phyloP scores from a whole-genome alignment of 805 yeast genomes.

The Candida oleophila region DNA sequence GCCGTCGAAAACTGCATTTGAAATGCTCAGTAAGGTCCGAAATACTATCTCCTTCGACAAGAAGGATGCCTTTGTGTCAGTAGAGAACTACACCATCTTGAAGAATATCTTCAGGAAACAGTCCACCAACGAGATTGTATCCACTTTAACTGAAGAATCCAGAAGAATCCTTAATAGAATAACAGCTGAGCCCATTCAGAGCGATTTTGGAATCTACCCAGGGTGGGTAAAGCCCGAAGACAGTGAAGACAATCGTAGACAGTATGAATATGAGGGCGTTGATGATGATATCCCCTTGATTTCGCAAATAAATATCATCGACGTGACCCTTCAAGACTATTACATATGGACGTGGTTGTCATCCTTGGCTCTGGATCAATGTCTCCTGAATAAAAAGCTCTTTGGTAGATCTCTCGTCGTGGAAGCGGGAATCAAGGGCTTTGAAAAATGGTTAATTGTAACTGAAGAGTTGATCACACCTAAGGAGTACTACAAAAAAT shows the following conservation, averaged over 20 bases:
- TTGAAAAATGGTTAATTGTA: conserved; percentile 76
- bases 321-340: conserved; percentile 79
- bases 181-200: conserved; percentile 33
- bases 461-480: conserved; percentile 60
- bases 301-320: conserved; percentile 44
- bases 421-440: conserved; percentile 76
- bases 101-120: conserved; percentile 65
- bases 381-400: conserved; percentile 57
- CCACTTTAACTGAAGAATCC: conserved; percentile 73
- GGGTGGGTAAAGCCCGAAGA: conserved; percentile 30
- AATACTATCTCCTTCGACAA: conserved; percentile 65
- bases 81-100: conserved; percentile 75
- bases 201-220: conserved; percentile 38
- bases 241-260: background rate
- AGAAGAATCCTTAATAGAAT: conserved; percentile 49
- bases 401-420: conserved; percentile 83
- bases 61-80: conserved; percentile 65
- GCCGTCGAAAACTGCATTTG: conserved; percentile 50
- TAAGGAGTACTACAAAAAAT: conserved; percentile 30
- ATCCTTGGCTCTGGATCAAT: conserved; percentile 71
- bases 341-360: conserved; percentile 92
- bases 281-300: conserved; percentile 34
- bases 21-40: conserved; percentile 50
- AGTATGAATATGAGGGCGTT: conserved; percentile 9
- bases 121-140: conserved; percentile 53